Percentiles rank a stretch among this genome's conserved stretches.
phyloP scores from a whole-genome alignment of 2,329 filamentous ascomycete genomes.

The Monilinia polystroma region DNA sequence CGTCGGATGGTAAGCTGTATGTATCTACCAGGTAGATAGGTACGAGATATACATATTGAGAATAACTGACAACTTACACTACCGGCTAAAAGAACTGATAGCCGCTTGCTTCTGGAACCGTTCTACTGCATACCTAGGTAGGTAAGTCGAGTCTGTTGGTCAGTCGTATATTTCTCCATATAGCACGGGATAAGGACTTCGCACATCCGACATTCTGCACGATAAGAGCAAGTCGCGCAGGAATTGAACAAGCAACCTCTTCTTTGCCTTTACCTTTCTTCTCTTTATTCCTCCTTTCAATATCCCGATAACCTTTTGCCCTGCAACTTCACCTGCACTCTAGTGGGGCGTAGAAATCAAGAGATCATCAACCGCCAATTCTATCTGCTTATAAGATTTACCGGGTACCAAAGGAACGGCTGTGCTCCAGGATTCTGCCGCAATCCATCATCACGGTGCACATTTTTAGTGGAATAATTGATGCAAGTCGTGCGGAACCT shows the following conservation, averaged over 20 bases:
- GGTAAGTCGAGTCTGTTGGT: no score
- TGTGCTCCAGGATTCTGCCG: slow-evolving; percentile 21
- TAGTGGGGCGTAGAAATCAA: slow-evolving; percentile 22
- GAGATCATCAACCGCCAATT: slow-evolving; percentile 15
- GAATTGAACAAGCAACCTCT: slow-evolving; percentile 1
- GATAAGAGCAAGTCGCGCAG: slow-evolving; percentile 6
- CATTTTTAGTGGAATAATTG: slow-evolving; percentile 17
- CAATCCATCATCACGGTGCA: slow-evolving; percentile 3
- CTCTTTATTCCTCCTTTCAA: background rate
- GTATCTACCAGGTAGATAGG: no score
- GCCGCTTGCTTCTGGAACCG: slow-evolving; percentile 7
- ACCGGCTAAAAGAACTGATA: background rate
- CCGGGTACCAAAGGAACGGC: slow-evolving; percentile 17
- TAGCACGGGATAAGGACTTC: slow-evolving; percentile 2
- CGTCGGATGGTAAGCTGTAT: slow-evolving; percentile 7
- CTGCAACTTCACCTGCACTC: slow-evolving; percentile 8
- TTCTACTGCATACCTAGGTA: background rate
- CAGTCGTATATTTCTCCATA: background rate
- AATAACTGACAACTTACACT: no score
- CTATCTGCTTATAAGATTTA: slow-evolving; percentile 8
- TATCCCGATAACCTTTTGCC: background rate
- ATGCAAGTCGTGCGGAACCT: slow-evolving; percentile 19
- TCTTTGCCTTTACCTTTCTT: background rate
- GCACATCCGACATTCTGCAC: slow-evolving; percentile 1
- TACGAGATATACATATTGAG: no score